Evolutionary conservation across 2,329 filamentous ascomycete genomes (phyloP).

Genomic region (Metarhizium robertsii): DNA sequence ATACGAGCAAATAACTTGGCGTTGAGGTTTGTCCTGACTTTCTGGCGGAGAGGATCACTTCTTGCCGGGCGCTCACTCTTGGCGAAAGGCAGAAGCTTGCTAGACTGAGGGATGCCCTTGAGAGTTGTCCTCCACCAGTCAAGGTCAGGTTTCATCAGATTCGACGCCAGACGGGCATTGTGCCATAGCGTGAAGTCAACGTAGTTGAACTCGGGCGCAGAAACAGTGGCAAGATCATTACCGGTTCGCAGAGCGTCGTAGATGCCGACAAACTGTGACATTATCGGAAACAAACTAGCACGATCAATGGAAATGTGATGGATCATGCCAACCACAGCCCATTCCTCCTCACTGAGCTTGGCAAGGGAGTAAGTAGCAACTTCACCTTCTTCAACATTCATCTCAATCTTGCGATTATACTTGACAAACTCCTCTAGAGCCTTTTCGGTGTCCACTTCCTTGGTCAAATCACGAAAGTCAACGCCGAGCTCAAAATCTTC

Average conservation of each 20-base stretch:
- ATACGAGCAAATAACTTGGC: constrained; percentile 14
- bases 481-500: constrained; percentile 13
- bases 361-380: constrained; percentile 12
- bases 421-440: constrained; percentile 10
- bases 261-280: constrained; percentile 13
- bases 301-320: constrained; percentile 17
- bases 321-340: constrained; percentile 12
- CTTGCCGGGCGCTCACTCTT: constrained; percentile 11
- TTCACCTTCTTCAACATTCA: constrained; percentile 15
- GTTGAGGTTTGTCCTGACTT: constrained; percentile 13
- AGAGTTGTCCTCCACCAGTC: constrained; percentile 15
- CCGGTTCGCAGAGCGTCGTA: constrained; percentile 12
- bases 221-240: constrained; percentile 12
- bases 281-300: constrained; percentile 14
- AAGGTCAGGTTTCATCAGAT: constrained; percentile 14
- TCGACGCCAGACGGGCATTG: constrained; percentile 14
- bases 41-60: constrained; percentile 11
- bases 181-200: constrained; percentile 17
- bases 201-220: constrained; percentile 14
- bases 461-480: constrained; percentile 11
- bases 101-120: constrained; percentile 10
- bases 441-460: constrained; percentile 6
- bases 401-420: constrained; percentile 14
- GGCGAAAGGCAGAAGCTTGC: constrained; percentile 15
- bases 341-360: constrained; percentile 12